These are phyloP conservation scores for Phytophthora melonis DNA, from an alignment of 352 stramenopile genomes.

Conservation along the genomic window DNA sequence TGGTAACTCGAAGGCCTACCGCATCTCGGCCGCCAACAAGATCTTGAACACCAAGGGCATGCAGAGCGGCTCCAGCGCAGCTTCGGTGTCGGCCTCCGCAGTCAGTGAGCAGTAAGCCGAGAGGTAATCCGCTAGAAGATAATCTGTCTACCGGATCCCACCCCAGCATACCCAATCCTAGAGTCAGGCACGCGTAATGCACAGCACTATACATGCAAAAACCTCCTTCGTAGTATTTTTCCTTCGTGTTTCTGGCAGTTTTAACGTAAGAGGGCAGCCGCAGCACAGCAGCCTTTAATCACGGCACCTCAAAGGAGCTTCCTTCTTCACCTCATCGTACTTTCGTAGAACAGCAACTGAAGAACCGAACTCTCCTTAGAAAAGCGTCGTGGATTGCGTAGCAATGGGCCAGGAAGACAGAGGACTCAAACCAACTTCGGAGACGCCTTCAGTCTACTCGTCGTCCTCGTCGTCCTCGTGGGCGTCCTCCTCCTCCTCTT, in stretches of 20 bases:
- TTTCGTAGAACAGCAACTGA: conserved; percentile 10
- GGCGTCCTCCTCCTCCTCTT: conserved; percentile 47
- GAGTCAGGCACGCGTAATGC: conserved; percentile 3
- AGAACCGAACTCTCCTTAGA: background rate
- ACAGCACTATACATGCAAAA: conserved; percentile 8
- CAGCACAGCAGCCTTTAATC: background rate
- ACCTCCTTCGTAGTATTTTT: conserved; percentile 30
- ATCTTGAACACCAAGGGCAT: conserved; percentile 68
- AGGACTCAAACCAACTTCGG: conserved; percentile 3
- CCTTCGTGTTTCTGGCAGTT: conserved; percentile 44
- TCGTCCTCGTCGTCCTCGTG: conserved; percentile 50
- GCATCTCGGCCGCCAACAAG: conserved; percentile 81
- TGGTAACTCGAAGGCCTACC: conserved; percentile 90
- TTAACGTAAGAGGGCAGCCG: conserved; percentile 26
- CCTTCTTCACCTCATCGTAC: background rate
- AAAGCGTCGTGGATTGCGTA: conserved; percentile 23
- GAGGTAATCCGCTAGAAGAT: conserved; percentile 18
- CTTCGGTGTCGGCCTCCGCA: conserved; percentile 17
- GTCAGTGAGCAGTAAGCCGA: conserved; percentile 17
- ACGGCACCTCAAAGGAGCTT: background rate
- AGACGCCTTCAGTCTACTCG: conserved; percentile 24
- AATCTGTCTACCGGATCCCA: background rate
- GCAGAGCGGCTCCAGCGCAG: conserved; percentile 13
- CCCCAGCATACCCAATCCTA: conserved; percentile 1
- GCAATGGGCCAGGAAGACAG: conserved; percentile 12